phyloP scores from a whole-genome alignment of 768 basidiomycete genomes.

The Pisolithus orientalis region DNA sequence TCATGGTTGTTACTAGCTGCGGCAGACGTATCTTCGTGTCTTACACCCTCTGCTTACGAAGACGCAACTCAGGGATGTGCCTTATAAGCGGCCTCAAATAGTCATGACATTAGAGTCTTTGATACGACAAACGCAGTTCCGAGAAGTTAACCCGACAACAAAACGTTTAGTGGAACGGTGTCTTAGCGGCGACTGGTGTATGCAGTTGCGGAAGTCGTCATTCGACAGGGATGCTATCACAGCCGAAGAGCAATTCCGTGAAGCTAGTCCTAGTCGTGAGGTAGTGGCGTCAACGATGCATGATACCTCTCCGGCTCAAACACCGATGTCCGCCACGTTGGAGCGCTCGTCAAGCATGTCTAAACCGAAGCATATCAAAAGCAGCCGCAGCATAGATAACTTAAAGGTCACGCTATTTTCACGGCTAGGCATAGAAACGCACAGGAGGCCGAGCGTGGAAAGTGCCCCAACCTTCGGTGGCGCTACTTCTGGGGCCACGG shows the following conservation, averaged over 20 bases:
- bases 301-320: conserved; percentile 17
- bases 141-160: conserved; percentile 83
- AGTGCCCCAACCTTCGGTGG: conserved; percentile 28
- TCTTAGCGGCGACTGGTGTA: conserved; percentile 82
- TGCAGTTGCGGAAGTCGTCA: conserved; percentile 47
- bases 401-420: conserved; percentile 28
- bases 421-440: conserved; percentile 29
- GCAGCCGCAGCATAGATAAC: conserved; percentile 63
- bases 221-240: conserved; percentile 22
- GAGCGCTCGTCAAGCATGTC: conserved; percentile 20
- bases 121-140: conserved; percentile 64
- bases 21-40: conserved; percentile 95
- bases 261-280: conserved; percentile 41
- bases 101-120: conserved; percentile 77
- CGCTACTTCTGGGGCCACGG: conserved; percentile 19
- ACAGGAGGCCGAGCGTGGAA: conserved; percentile 36
- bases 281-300: conserved; percentile 34
- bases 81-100: conserved; percentile 92
- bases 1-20: conserved; percentile 41
- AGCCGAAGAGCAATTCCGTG: conserved; percentile 25
- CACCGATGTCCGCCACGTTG: conserved; percentile 8
- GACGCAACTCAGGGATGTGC: conserved; percentile 78
- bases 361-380: conserved; percentile 45
- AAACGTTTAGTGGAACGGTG: conserved; percentile 89
- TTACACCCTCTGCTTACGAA: conserved; percentile 91